Conservation (phyloP, 345 rosid species). For the Acer yangbiense region DNA sequence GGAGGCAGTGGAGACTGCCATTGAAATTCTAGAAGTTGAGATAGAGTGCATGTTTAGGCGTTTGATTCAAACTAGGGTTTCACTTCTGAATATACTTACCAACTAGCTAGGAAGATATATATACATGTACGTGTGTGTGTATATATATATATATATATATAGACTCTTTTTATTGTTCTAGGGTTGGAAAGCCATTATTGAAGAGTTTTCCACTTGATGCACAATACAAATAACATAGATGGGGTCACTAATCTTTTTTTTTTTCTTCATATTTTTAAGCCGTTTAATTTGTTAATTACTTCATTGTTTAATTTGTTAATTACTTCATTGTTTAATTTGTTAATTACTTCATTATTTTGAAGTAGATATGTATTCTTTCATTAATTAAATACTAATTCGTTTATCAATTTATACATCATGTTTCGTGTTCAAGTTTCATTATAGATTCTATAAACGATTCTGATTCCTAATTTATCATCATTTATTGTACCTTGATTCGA, state of each 20-base stretch:
- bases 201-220: neutral
- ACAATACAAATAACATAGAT: neutral
- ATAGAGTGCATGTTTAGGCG: constrained; percentile 65
- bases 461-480: neutral
- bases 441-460: too few species aligned
- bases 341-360: neutral
- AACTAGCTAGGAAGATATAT: constrained; percentile 34
- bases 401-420: too few species aligned
- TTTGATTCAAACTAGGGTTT: constrained; percentile 79
- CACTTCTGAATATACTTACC: constrained; percentile 73
- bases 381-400: neutral
- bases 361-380: neutral
- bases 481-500: neutral
- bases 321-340: neutral
- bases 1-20: constrained; percentile 71
- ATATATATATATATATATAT: neutral
- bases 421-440: too few species aligned
- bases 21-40: constrained; percentile 68
- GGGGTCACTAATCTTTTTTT: neutral
- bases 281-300: neutral
- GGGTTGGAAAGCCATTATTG: neutral
- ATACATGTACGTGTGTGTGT: too few species aligned
- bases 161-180: neutral
- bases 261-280: neutral
- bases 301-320: neutral